Conservation (phyloP, 108 stramenopile species). For the Asterionellopsis glacialis region DNA sequence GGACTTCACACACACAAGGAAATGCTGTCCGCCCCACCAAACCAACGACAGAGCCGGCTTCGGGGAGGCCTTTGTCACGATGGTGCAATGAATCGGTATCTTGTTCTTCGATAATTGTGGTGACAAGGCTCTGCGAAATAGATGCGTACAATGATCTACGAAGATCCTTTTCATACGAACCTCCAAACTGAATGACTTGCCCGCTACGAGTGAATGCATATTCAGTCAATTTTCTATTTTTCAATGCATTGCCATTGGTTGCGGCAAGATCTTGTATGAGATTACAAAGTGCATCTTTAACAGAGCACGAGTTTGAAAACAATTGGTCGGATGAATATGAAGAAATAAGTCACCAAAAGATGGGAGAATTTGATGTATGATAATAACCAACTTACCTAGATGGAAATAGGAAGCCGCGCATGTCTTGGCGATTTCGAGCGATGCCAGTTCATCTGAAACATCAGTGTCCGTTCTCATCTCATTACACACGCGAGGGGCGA, state of each 20-base stretch:
- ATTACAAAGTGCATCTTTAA: slow-evolving; percentile 5
- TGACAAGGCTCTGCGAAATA: slow-evolving; percentile 19
- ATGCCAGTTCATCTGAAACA: background rate
- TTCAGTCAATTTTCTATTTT: background rate
- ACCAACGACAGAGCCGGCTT: slow-evolving; percentile 48
- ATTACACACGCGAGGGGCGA: too few species aligned
- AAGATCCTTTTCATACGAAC: too few species aligned
- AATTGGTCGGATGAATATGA: too few species aligned
- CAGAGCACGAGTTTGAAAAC: too few species aligned
- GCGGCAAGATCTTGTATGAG: slow-evolving; percentile 9
- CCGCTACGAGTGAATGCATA: background rate
- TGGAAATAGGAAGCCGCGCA: background rate
- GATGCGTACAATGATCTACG: slow-evolving; percentile 6
- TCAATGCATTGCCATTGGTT: slow-evolving; percentile 1
- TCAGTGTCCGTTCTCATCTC: too few species aligned
- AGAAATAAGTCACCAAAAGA: too few species aligned
- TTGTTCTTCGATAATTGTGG: slow-evolving; percentile 16
- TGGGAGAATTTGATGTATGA: background rate
- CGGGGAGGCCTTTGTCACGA: slow-evolving; percentile 16
- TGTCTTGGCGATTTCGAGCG: slow-evolving; percentile 9
- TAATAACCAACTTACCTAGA: background rate
- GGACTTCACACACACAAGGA: slow-evolving; percentile 84
- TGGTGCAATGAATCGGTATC: background rate
- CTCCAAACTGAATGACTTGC: background rate
- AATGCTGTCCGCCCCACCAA: slow-evolving; percentile 62